Percentiles rank a stretch among this genome's conserved stretches.
Conservation (phyloP, 371 early-diverging fungal genomes). For the Blakeslea trispora region DNA sequence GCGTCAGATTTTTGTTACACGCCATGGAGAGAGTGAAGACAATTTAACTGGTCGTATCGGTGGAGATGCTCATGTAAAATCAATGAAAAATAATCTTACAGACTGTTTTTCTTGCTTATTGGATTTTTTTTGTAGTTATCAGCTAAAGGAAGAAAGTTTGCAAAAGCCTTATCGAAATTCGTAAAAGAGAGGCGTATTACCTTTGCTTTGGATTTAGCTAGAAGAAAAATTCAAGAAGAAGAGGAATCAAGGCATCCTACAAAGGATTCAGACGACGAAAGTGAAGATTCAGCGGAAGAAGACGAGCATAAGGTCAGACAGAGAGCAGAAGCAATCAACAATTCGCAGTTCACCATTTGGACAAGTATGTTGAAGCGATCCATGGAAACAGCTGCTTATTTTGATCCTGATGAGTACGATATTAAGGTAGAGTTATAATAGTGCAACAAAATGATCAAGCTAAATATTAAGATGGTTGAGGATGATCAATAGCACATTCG, state of each 20-base stretch:
- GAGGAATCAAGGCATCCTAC: constrained; percentile 32
- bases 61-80: constrained; percentile 78
- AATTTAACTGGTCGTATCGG: constrained; percentile 60
- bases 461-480: background rate
- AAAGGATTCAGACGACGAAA: constrained; percentile 33
- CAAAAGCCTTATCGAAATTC: constrained; percentile 67
- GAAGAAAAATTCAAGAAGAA: constrained; percentile 32
- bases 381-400: constrained; percentile 67
- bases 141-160: constrained; percentile 61
- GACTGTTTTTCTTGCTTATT: background rate
- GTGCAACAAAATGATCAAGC: no score
- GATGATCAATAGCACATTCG: constrained; percentile 51
- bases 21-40: constrained; percentile 79
- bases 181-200: constrained; percentile 48
- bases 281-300: constrained; percentile 9
- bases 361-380: constrained; percentile 77
- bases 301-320: constrained; percentile 22
- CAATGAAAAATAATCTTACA: no score
- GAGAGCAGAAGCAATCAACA: constrained; percentile 34
- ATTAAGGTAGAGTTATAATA: no score
- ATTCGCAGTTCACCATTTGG: constrained; percentile 65
- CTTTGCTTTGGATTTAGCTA: constrained; percentile 43
- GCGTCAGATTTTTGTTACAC: constrained; percentile 77
- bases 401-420: constrained; percentile 74
- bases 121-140: constrained; percentile 46